Base-by-base conservation (phyloP, 2,329 filamentous ascomycete genomes). In the Stagonosporopsis rhizophila region DNA sequence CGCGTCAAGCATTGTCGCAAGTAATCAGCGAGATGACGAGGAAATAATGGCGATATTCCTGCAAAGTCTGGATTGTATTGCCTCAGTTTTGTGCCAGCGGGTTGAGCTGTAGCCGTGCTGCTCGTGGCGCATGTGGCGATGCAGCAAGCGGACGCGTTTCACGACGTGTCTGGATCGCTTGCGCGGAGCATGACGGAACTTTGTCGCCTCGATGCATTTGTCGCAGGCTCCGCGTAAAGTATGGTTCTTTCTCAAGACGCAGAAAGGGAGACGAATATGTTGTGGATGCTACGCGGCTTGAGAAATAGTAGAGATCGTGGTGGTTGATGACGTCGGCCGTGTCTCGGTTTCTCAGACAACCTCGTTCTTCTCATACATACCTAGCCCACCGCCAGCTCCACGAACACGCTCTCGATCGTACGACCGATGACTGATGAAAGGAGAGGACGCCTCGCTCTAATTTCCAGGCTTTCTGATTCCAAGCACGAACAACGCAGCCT, bases 81-180 rank as follows among this genome's bases (percentile, higher is more conserved):
- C 28, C 47, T 56, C 28, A 42, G 6, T 2, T 42, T 30, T 11
- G 12, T 11, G 23, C 9, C 27, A 28, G 5, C 46, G 41, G 40
- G n/a, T 41, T 1, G 28, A 5, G n/a, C n/a, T 28, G 28, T 15
- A n/a, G 35, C 41, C 46, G 35, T 35, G 23, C 7, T 23, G 14
- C 39, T 41, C 14, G 34, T 49, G 45, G 27, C 19, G 23, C 28
- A 28, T 35, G 35, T 56, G 28, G 46, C 35, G 41, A 25, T 46
- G 46, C 14, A 37, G 22, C 11, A 19, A 12, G 27, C 15, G 28
- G 19, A 35, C 41, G 42, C 23, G 53, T 56, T 56, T 56, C 53
- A 45, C 19, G 19, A 42, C 42, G 53, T 45, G 53, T 51, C 53
- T 41, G 41, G 22, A 41, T 38, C 28, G 28, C 35, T 11, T 19